Percentiles rank a stretch among this genome's conserved stretches.
These are phyloP conservation scores for Pseudopyrenochaeta lycopersici DNA, from an alignment of 2,329 filamentous ascomycete genomes.

Conservation along the genomic window DNA sequence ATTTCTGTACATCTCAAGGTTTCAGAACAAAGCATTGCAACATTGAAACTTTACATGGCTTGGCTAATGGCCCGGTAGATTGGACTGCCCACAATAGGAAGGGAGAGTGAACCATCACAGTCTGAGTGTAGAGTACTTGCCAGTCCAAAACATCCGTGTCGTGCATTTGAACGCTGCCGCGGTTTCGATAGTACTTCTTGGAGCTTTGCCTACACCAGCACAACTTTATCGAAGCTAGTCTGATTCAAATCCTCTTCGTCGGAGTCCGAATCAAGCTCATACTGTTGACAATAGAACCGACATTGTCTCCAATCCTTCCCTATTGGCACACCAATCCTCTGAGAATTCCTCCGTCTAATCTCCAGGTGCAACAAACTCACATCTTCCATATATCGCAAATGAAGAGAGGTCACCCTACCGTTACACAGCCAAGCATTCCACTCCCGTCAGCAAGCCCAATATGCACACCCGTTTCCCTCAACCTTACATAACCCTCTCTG, in stretches of 20 bases:
- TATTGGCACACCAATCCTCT: background rate
- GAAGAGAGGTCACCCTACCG: background rate
- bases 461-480: background rate
- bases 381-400: background rate
- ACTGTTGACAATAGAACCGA: background rate
- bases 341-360: background rate
- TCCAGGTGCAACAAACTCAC: background rate
- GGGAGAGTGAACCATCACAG: no score
- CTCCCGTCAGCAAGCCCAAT: background rate
- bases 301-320: background rate
- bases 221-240: background rate
- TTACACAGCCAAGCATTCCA: constrained; percentile 13
- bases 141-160: background rate
- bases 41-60: constrained; percentile 1
- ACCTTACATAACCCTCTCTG: constrained; percentile 1
- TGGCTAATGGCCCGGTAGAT: no score
- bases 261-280: background rate
- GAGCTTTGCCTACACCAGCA: background rate
- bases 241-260: background rate
- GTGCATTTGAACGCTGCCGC: background rate
- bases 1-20: background rate
- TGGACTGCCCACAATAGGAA: no score
- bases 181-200: background rate
- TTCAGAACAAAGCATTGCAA: background rate
- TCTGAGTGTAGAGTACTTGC: no score